Evolutionary conservation across 1,284 basidiomycete genomes (phyloP).

Genomic region (Irpex lacteus): DNA sequence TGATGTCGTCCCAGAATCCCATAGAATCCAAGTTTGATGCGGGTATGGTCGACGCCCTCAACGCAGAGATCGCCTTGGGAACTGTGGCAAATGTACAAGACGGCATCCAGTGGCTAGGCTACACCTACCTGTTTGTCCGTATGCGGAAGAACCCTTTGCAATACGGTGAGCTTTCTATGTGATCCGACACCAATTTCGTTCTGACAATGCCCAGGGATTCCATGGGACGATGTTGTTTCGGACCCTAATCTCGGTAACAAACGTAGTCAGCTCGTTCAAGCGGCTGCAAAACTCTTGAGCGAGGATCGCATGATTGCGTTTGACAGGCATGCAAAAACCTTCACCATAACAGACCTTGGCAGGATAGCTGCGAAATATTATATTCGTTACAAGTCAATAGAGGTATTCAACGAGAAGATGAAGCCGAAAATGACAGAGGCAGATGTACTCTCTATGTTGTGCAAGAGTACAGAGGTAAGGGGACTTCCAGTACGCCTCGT

Average conservation of each 20-base stretch:
- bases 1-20: constrained; percentile 59
- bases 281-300: constrained; percentile 73
- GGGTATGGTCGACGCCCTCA: constrained; percentile 90
- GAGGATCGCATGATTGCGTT: constrained; percentile 84
- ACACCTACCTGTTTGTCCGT: constrained; percentile 95
- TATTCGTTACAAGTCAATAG: constrained; percentile 84
- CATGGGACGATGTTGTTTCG: constrained; percentile 67
- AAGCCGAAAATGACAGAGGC: constrained; percentile 90
- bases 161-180: constrained; percentile 59
- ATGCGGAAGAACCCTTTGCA: constrained; percentile 92
- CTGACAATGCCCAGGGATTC: constrained; percentile 60
- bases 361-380: constrained; percentile 98
- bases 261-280: constrained; percentile 69
- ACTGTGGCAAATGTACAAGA: constrained; percentile 89
- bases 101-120: constrained; percentile 94
- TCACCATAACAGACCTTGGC: constrained; percentile 85
- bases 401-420: constrained; percentile 86
- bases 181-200: not conserved
- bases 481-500: not conserved
- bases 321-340: constrained; percentile 58
- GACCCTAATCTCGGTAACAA: constrained; percentile 81
- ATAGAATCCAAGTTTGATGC: constrained; percentile 94
- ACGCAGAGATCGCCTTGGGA: constrained; percentile 94
- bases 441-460: constrained; percentile 85
- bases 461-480: constrained; percentile 86